Evolutionary conservation across 2,329 filamentous ascomycete genomes (phyloP), one percentile per base, ranked within the genome.

Genomic region (Emergomyces orientalis): DNA sequence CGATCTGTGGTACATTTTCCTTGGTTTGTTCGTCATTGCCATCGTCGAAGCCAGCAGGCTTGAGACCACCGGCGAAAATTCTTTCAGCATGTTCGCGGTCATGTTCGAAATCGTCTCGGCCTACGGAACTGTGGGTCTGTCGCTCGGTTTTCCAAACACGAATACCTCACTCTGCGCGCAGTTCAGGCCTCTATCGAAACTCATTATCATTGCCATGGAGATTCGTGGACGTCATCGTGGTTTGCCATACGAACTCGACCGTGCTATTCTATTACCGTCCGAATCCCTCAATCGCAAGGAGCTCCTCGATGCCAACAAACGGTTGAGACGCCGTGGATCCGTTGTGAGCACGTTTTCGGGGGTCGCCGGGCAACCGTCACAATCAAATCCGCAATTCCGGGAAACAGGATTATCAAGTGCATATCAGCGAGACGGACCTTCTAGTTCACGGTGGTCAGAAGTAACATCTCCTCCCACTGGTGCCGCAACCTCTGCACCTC

Each of bases 1-100:
- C 78, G 94, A 99, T 76, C 76, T 99, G 75, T 99, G 94, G 94
- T 99, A 91, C 71, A 88, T 99, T 63, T 96, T 96, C 72, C 75
- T 97, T 27, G 94, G 94, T 0, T 86, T 96, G 69, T 99, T 99
- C 77, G 84, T 97, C 72, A 89, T 99, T 70, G 83, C 88, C 65
- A 96, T 99, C 69, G 86, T 89, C 37, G 95, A 99, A 77, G 93
- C 91, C 3, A 63, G 70, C 8, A 85, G 86, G 19, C 80, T 99
- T 14, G 80, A 89, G 71, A 82, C 83, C 68, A 77, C 74, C 30
- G 79, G 86, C 64, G 77, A 86, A 60, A 79, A 79, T 65, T 69
- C 72, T 3, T 89, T 91, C 69, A 83, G 85, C 63, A 78, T 90
- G 73, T 92, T 90, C 72, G 78, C 82, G 7, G 79, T 84, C 8